Conservation (phyloP, 306 rosid species). For the Acacia crassicarpa region DNA sequence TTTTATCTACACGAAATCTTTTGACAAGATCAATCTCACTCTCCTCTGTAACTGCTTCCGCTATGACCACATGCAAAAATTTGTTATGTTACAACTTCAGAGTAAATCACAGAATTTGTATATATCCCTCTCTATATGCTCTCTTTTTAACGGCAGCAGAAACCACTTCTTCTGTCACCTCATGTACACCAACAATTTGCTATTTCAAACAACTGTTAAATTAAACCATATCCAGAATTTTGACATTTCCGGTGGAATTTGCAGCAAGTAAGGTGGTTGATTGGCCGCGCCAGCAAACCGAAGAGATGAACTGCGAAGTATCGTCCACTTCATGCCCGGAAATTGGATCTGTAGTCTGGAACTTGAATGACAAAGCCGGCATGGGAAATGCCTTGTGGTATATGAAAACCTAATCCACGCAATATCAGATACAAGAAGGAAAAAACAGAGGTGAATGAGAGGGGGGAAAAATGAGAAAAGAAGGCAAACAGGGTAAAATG, state of each 20-base stretch:
- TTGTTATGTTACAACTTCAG: conserved; percentile 53
- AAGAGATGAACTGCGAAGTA: conserved; percentile 76
- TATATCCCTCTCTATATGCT: conserved; percentile 34
- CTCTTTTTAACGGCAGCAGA: not conserved
- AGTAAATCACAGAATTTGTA: conserved; percentile 44
- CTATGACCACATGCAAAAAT: conserved; percentile 60
- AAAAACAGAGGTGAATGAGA: not conserved
- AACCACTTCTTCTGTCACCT: conserved; percentile 18
- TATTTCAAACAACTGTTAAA: conserved; percentile 22
- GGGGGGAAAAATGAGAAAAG: not conserved
- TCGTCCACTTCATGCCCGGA: conserved; percentile 77
- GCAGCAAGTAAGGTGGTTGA: conserved; percentile 86
- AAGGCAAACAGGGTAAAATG: not conserved
- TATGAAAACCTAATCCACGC: conserved; percentile 73
- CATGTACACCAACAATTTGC: conserved; percentile 28
- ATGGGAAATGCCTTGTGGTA: conserved; percentile 98
- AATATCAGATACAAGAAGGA: not conserved
- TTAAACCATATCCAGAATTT: conserved; percentile 91
- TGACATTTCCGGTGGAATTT: conserved; percentile 89
- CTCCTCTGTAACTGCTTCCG: conserved; percentile 47
- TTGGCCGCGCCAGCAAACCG: conserved; percentile 93
- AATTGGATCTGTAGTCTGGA: conserved; percentile 69
- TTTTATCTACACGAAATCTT: conserved; percentile 39
- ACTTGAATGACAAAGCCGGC: conserved; percentile 90
- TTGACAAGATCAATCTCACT: conserved; percentile 49